These are phyloP conservation scores for Parasitella parasitica DNA, from an alignment of 371 early-diverging fungal species.

Conservation along the genomic window DNA sequence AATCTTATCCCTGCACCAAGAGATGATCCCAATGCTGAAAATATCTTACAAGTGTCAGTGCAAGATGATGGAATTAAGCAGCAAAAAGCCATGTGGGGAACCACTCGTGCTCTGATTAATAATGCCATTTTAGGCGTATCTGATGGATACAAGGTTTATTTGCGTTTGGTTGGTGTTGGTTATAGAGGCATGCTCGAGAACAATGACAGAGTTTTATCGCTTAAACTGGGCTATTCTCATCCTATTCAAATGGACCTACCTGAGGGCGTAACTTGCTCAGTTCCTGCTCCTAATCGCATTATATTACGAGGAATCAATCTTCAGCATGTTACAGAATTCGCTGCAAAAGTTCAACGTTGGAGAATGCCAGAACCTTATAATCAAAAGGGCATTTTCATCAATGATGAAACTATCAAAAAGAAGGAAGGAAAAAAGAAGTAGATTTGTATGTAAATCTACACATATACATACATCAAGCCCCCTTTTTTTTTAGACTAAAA, in stretches of 20 bases:
- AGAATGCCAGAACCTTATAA: slow-evolving; percentile 98
- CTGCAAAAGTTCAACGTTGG: slow-evolving; percentile 89
- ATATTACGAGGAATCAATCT: slow-evolving; percentile 79
- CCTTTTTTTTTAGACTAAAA: slow-evolving; percentile 4
- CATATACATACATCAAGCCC: background rate
- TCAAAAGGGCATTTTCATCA: slow-evolving; percentile 97
- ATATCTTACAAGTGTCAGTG: slow-evolving; percentile 60
- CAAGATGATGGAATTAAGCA: slow-evolving; percentile 59
- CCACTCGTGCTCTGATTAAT: slow-evolving; percentile 84
- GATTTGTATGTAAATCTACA: slow-evolving; percentile 1
- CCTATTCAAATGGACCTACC: slow-evolving; percentile 82
- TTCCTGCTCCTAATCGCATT: slow-evolving; percentile 88
- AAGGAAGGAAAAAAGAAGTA: slow-evolving; percentile 96
- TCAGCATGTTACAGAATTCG: slow-evolving; percentile 84
- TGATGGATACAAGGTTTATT: slow-evolving; percentile 83
- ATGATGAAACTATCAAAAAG: slow-evolving; percentile 95
- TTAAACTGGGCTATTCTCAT: slow-evolving; percentile 92
- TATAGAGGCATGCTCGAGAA: slow-evolving; percentile 87
- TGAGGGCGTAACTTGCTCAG: slow-evolving; percentile 69
- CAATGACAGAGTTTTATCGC: slow-evolving; percentile 54
- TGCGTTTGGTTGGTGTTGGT: slow-evolving; percentile 93
- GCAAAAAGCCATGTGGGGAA: slow-evolving; percentile 96
- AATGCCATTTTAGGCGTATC: slow-evolving; percentile 89
- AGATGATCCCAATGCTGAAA: slow-evolving; percentile 48
- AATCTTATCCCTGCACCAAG: slow-evolving; percentile 36